A percentile compares a stretch with the other conserved stretches of the same genome.
Evolutionary conservation across 805 yeast species (phyloP).

Genomic region (Sugiyamaella floridensis): DNA sequence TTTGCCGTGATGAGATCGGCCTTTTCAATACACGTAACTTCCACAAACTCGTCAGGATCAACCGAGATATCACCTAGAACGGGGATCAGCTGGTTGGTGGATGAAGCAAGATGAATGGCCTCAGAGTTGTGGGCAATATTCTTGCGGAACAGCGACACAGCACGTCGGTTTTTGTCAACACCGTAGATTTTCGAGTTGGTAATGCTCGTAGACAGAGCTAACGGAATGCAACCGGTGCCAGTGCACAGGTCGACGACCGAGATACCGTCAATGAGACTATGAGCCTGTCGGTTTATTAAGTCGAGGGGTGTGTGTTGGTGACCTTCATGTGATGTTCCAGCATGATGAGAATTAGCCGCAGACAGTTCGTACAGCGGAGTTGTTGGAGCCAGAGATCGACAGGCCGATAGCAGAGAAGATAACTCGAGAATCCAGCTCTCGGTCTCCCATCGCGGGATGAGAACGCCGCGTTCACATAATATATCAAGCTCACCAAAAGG

Average conservation of each 20-base stretch:
- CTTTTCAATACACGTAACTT: constrained; percentile 5
- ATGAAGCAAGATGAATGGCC: not conserved
- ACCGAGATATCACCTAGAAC: constrained; percentile 9
- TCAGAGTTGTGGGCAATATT: constrained; percentile 31
- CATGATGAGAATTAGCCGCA: not conserved
- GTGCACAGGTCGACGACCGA: constrained; percentile 66
- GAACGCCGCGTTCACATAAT: constrained; percentile 52
- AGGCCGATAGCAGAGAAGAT: constrained; percentile 17
- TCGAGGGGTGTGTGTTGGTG: not conserved
- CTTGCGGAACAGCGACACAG: constrained; percentile 43
- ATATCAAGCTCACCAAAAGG: constrained; percentile 74
- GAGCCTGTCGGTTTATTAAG: not conserved
- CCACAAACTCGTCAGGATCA: constrained; percentile 6
- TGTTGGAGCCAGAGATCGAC: not conserved
- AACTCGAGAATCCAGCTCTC: constrained; percentile 74
- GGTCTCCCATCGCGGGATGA: constrained; percentile 93
- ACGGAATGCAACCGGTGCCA: constrained; percentile 83
- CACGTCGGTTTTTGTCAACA: constrained; percentile 50
- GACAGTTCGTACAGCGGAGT: not conserved
- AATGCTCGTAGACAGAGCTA: constrained; percentile 38
- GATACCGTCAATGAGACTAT: not conserved
- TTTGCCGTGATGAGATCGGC: constrained; percentile 66
- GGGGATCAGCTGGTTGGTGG: constrained; percentile 6
- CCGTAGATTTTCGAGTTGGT: constrained; percentile 34
- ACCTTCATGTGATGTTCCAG: not conserved